These are phyloP conservation scores for Rhynchospora pubera DNA, from an alignment of 176 grass and related monocot genomes.

Conservation along the genomic window DNA sequence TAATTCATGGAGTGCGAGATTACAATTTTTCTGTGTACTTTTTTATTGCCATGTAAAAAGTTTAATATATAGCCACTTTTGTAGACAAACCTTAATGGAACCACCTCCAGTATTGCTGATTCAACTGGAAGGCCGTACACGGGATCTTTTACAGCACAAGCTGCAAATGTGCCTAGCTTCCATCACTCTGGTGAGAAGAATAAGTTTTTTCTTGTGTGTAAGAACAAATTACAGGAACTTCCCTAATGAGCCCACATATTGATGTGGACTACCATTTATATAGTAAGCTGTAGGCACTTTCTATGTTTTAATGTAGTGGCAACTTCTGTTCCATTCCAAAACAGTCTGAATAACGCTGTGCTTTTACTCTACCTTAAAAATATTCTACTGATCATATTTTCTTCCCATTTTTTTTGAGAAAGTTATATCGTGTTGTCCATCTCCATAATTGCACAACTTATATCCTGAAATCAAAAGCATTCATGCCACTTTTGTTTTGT, in stretches of 20 bases:
- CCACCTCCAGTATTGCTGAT: slow-evolving; percentile 71
- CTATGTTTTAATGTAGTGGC: not conserved
- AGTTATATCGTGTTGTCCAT: slow-evolving; percentile 1
- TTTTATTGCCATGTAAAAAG: not conserved
- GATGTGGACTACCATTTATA: not conserved
- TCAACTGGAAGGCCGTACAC: slow-evolving; percentile 69
- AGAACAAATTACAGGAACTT: not conserved
- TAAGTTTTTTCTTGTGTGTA: slow-evolving; percentile 8
- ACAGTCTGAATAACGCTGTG: not conserved
- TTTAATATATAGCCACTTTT: slow-evolving; percentile 7
- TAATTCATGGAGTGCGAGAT: not conserved
- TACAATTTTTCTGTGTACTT: not conserved
- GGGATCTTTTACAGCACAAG: slow-evolving; percentile 69
- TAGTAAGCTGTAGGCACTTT: not conserved
- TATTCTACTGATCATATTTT: not conserved
- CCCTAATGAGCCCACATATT: not conserved
- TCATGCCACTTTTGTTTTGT: not conserved
- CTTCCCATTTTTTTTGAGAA: not conserved
- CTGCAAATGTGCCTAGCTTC: slow-evolving; percentile 64
- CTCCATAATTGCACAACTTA: not conserved
- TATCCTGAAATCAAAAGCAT: not conserved
- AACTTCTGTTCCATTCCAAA: not conserved
- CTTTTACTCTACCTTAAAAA: not conserved
- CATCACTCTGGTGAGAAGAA: slow-evolving; percentile 76
- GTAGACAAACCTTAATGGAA: slow-evolving; percentile 71